phyloP scores from a whole-genome alignment of 345 rosid species.

The Dipteronia sinensis region DNA sequence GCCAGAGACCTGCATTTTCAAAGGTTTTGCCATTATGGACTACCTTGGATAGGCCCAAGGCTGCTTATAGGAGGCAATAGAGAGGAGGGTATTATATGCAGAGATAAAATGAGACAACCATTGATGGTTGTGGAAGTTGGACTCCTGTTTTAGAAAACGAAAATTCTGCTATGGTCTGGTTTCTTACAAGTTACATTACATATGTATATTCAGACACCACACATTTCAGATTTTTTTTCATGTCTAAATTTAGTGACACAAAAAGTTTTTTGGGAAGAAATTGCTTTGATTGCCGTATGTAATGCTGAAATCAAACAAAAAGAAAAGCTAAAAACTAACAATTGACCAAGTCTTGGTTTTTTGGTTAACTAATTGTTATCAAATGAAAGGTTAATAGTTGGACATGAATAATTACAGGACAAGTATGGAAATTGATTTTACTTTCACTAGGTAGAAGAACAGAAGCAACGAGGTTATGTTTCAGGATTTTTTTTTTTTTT shows the following conservation, averaged over 20 bases:
- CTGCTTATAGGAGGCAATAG: slow-evolving; percentile 52
- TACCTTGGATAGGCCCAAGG: slow-evolving; percentile 76
- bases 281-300: background rate
- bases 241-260: slow-evolving; percentile 7
- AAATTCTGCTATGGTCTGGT: background rate
- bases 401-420: background rate
- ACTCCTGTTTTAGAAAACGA: slow-evolving; percentile 13
- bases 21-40: background rate
- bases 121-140: slow-evolving; percentile 14
- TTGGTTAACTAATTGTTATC: background rate
- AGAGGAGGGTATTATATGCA: slow-evolving; percentile 28
- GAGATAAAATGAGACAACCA: slow-evolving; percentile 14
- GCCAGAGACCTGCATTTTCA: slow-evolving; percentile 48
- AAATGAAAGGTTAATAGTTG: background rate
- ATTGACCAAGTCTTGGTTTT: slow-evolving; percentile 10
- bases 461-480: too few relatives aligned
- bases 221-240: background rate
- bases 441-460: background rate
- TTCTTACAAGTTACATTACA: too few relatives aligned
- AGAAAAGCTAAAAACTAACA: background rate
- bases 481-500: background rate
- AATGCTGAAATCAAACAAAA: background rate
- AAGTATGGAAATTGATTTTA: too few relatives aligned
- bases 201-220: background rate
- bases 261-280: background rate